Percentiles rank a stretch among this genome's conserved stretches.
Evolutionary conservation across 306 rosid species (phyloP).

Genomic region (Dryas drummondii): DNA sequence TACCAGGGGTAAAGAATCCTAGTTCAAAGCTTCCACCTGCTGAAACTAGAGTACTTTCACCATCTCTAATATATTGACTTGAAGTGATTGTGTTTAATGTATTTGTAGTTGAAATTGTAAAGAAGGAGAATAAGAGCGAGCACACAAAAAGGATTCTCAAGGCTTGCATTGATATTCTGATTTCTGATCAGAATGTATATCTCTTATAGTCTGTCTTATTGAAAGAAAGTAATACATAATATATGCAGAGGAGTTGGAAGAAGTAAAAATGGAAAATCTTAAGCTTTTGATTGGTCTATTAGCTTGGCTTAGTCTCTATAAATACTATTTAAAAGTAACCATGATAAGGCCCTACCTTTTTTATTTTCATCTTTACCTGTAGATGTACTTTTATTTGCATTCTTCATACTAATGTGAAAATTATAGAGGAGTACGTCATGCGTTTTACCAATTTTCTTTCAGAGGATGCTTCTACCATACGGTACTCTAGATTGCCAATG

Average conservation of each 20-base stretch:
- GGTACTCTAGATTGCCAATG: neutral
- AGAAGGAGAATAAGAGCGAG: neutral
- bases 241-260: neutral
- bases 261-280: neutral
- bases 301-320: too few relatives aligned
- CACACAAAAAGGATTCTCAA: neutral
- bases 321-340: too few relatives aligned
- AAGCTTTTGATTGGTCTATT: neutral
- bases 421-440: neutral
- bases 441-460: neutral
- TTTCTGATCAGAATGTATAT: neutral
- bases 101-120: neutral
- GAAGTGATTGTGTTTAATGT: neutral
- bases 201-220: neutral
- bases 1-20: conserved; percentile 25
- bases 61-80: neutral
- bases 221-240: neutral
- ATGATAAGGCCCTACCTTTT: too few relatives aligned
- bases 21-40: conserved; percentile 13
- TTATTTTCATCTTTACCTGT: neutral
- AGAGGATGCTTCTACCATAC: neutral
- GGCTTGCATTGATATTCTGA: conserved; percentile 4
- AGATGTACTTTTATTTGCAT: neutral
- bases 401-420: neutral
- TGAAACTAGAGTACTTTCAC: conserved; percentile 13